Evolutionary conservation across 805 yeast genomes (phyloP).

Genomic region (Nakazawaea siamensis): DNA sequence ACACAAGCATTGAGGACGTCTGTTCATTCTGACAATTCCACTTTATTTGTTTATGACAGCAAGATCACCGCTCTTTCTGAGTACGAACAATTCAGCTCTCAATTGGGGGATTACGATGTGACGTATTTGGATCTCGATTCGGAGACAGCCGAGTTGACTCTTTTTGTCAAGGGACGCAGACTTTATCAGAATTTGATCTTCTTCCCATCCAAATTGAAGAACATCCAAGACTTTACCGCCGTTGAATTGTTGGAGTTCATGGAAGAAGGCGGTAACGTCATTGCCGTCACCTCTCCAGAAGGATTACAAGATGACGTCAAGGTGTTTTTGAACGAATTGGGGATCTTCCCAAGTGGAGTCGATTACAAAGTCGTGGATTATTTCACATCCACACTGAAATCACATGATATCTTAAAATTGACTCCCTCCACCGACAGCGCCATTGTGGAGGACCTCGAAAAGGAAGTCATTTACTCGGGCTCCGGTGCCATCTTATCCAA

Average conservation of each 20-base stretch:
- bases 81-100: constrained; percentile 15
- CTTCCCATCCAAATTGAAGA: constrained; percentile 47
- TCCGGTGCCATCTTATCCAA: constrained; percentile 66
- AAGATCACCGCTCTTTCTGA: constrained; percentile 6
- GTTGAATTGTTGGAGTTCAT: constrained; percentile 51
- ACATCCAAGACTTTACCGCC: constrained; percentile 32
- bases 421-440: constrained; percentile 22
- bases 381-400: constrained; percentile 26
- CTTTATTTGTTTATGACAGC: constrained; percentile 5
- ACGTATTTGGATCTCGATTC: constrained; percentile 17
- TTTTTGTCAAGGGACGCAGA: constrained; percentile 35
- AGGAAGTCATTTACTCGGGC: constrained; percentile 28
- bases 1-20: constrained; percentile 1
- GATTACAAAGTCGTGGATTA: constrained; percentile 59
- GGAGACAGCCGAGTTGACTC: constrained; percentile 12
- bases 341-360: constrained; percentile 77
- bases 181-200: constrained; percentile 48
- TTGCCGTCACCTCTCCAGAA: constrained; percentile 48
- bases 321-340: constrained; percentile 67
- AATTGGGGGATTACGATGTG: constrained; percentile 12
- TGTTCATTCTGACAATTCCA: constrained; percentile 4
- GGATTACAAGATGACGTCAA: constrained; percentile 56
- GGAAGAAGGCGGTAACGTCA: constrained; percentile 64
- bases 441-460: constrained; percentile 13
- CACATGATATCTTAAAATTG: constrained; percentile 15